These are phyloP conservation scores for Theobroma grandiflorum DNA, from an alignment of 441 rosid genomes.

Conservation along the genomic window DNA sequence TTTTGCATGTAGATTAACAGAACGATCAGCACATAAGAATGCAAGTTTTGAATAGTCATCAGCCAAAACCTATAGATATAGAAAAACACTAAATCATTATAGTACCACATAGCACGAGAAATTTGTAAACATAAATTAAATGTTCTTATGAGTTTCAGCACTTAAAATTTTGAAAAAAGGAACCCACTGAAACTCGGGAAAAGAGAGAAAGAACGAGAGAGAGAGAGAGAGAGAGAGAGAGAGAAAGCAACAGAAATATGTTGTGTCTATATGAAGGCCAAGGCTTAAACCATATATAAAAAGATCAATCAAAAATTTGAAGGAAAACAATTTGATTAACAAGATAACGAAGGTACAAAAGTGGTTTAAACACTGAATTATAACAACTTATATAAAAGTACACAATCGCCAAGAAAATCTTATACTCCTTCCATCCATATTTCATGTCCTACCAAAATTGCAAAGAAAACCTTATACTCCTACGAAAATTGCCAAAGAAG, in stretches of 20 bases:
- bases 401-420: neutral
- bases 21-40: constrained; percentile 89
- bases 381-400: neutral
- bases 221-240: neutral
- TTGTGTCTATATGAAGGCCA: neutral
- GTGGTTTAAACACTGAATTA: neutral
- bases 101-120: constrained; percentile 9
- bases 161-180: neutral
- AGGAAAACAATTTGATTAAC: neutral
- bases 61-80: constrained; percentile 64
- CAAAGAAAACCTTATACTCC: neutral
- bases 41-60: constrained; percentile 94
- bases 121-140: neutral
- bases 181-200: neutral
- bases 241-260: neutral
- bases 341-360: neutral
- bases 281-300: neutral
- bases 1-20: constrained; percentile 86
- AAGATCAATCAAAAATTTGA: neutral
- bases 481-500: neutral
- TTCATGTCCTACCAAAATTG: neutral
- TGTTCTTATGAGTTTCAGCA: neutral
- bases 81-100: constrained; percentile 19
- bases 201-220: neutral
- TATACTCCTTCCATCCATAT: neutral